phyloP scores from a whole-genome alignment of 108 stramenopile species.

The Nitzschia inconspicua region DNA sequence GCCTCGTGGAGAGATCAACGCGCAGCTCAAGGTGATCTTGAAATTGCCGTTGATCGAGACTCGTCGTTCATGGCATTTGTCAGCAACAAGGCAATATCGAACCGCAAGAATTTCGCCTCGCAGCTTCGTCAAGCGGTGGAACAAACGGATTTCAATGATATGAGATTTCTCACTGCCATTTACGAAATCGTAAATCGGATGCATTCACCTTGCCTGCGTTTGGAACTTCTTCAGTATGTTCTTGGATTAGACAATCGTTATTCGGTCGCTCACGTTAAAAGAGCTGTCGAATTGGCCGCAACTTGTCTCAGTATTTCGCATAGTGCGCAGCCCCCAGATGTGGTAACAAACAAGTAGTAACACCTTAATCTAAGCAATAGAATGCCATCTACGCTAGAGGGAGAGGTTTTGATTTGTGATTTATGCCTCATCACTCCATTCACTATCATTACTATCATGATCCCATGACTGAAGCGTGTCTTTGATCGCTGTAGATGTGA shows the following conservation, averaged over 20 bases:
- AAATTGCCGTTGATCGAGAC: slow-evolving; percentile 76
- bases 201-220: slow-evolving; percentile 83
- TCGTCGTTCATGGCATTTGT: slow-evolving; percentile 87
- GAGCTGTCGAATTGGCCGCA: slow-evolving; percentile 78
- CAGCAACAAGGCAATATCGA: slow-evolving; percentile 81
- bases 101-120: slow-evolving; percentile 74
- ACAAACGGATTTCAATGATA: slow-evolving; percentile 65
- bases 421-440: no score
- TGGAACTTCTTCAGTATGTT: slow-evolving; percentile 88
- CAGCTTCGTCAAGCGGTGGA: slow-evolving; percentile 62
- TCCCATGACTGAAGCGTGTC: no score
- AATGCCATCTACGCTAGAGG: not conserved
- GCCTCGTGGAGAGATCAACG: slow-evolving; percentile 85
- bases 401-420: not conserved
- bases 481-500: no score
- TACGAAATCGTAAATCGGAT: slow-evolving; percentile 61
- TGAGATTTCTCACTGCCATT: slow-evolving; percentile 63
- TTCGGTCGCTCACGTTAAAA: slow-evolving; percentile 81
- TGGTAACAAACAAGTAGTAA: not conserved
- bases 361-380: not conserved
- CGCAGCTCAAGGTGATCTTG: slow-evolving; percentile 85
- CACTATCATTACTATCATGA: no score
- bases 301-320: slow-evolving; percentile 50
- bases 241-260: slow-evolving; percentile 87
- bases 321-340: no score